These are phyloP conservation scores for Phenoliferia sp. DNA, from an alignment of 1,284 basidiomycete species.

Conservation along the genomic window DNA sequence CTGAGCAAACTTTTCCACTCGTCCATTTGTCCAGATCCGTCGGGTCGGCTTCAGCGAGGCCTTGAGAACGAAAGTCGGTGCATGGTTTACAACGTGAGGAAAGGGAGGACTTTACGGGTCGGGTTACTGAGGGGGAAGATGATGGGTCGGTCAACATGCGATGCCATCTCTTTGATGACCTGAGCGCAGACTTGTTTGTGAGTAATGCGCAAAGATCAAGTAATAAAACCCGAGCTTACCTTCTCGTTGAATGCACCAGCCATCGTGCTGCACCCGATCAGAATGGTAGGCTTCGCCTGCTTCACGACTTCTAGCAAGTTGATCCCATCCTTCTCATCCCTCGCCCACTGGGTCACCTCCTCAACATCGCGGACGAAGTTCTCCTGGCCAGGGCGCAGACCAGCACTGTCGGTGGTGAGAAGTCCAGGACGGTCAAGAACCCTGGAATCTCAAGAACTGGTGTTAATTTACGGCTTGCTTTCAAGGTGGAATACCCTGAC, in stretches of 20 bases:
- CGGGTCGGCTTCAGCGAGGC: conserved; percentile 69
- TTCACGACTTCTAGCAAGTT: conserved; percentile 63
- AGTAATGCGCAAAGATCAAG: too few relatives aligned
- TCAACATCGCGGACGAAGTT: conserved; percentile 44
- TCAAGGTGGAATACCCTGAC: conserved; percentile 46
- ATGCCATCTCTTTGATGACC: conserved; percentile 60
- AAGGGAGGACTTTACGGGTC: too few relatives aligned
- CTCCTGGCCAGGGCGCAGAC: conserved; percentile 50
- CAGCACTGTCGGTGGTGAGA: conserved; percentile 47
- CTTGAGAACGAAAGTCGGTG: too few relatives aligned
- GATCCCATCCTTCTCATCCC: conserved; percentile 49
- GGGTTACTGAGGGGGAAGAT: conserved; percentile 75
- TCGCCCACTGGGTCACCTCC: conserved; percentile 46
- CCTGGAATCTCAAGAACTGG: conserved; percentile 40
- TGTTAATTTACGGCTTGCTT: background rate
- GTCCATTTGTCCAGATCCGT: too few relatives aligned
- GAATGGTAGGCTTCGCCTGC: conserved; percentile 61
- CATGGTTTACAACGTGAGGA: too few relatives aligned
- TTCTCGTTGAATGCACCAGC: conserved; percentile 75
- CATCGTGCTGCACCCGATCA: conserved; percentile 76
- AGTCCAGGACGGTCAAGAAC: conserved; percentile 47
- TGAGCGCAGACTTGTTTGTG: background rate
- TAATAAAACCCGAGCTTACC: conserved; percentile 42
- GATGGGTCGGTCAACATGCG: conserved; percentile 64
- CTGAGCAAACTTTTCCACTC: too few relatives aligned